Conservation (phyloP, 345 rosid genomes). For the Lagerstroemia speciosa region DNA sequence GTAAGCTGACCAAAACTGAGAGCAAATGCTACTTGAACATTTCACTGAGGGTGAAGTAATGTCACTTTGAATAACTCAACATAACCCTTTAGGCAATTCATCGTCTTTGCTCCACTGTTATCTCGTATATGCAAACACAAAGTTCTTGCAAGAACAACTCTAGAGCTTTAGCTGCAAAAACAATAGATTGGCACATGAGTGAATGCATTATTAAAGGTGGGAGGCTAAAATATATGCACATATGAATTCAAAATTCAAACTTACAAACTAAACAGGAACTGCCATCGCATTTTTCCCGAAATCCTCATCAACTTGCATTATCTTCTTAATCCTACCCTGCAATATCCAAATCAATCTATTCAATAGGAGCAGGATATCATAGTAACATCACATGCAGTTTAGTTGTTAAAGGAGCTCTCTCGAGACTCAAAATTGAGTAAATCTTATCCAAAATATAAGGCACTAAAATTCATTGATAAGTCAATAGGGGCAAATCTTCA, state of each 20-base stretch:
- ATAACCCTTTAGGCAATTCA: no score
- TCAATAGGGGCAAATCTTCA: no score
- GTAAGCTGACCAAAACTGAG: no score
- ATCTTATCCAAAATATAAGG: neutral
- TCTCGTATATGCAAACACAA: slow-evolving; percentile 87
- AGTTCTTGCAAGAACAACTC: slow-evolving; percentile 98
- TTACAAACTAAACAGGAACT: slow-evolving; percentile 97
- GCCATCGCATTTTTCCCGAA: slow-evolving; percentile 97
- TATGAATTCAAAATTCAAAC: slow-evolving; percentile 16
- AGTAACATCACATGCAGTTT: neutral
- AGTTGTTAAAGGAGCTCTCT: neutral
- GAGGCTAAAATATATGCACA: neutral
- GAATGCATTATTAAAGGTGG: neutral
- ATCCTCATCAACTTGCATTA: slow-evolving; percentile 99
- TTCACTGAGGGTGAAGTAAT: no score
- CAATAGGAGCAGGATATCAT: neutral
- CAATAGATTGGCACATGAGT: slow-evolving; percentile 19
- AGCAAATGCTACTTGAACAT: no score
- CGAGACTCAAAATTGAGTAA: neutral
- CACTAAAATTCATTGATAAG: neutral
- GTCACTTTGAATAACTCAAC: no score
- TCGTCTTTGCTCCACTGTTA: slow-evolving; percentile 98
- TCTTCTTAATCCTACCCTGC: slow-evolving; percentile 97
- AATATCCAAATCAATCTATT: neutral
- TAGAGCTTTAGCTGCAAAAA: slow-evolving; percentile 81